phyloP scores from a whole-genome alignment of 1,139 yeast species.

The Debaryomyces nepalensis region DNA sequence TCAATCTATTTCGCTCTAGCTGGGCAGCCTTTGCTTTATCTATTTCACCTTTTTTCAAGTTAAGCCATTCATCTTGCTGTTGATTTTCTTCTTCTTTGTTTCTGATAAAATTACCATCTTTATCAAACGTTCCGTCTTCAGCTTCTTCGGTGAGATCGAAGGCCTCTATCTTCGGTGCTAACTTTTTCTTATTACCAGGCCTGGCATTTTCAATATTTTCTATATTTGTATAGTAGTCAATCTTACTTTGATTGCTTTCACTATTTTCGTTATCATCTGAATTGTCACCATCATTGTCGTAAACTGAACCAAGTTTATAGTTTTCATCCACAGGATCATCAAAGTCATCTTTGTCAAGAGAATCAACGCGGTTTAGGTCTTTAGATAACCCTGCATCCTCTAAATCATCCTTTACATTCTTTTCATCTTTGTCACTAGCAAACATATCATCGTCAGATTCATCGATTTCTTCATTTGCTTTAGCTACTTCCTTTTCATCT shows the following conservation, averaged over 20 bases:
- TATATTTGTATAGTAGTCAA: slow-evolving; percentile 22
- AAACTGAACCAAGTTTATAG: background rate
- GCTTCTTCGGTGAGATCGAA: slow-evolving; percentile 63
- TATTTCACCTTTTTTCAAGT: slow-evolving; percentile 50
- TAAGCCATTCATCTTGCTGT: slow-evolving; percentile 56
- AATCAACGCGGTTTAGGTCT: background rate
- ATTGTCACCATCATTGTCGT: slow-evolving; percentile 8
- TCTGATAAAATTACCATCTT: slow-evolving; percentile 62
- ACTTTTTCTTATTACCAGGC: slow-evolving; percentile 3
- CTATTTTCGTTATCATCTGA: slow-evolving; percentile 13
- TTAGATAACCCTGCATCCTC: slow-evolving; percentile 1
- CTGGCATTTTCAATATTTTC: slow-evolving; percentile 15
- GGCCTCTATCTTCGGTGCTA: slow-evolving; percentile 53
- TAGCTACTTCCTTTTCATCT: slow-evolving; percentile 12
- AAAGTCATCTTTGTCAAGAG: slow-evolving; percentile 8
- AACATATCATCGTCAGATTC: slow-evolving; percentile 44
- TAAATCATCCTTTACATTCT: slow-evolving; percentile 17
- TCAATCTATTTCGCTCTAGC: slow-evolving; percentile 26
- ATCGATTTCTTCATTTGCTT: slow-evolving; percentile 19
- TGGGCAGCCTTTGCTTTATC: slow-evolving; percentile 51
- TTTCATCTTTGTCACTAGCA: slow-evolving; percentile 32
- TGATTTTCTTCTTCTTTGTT: slow-evolving; percentile 35
- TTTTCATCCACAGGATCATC: slow-evolving; percentile 7
- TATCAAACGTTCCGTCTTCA: slow-evolving; percentile 65
- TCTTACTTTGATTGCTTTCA: slow-evolving; percentile 12